Evolutionary conservation across 768 basidiomycete genomes (phyloP), one percentile per base, ranked within the genome.

Genomic region (Tephrocybe sp.): DNA sequence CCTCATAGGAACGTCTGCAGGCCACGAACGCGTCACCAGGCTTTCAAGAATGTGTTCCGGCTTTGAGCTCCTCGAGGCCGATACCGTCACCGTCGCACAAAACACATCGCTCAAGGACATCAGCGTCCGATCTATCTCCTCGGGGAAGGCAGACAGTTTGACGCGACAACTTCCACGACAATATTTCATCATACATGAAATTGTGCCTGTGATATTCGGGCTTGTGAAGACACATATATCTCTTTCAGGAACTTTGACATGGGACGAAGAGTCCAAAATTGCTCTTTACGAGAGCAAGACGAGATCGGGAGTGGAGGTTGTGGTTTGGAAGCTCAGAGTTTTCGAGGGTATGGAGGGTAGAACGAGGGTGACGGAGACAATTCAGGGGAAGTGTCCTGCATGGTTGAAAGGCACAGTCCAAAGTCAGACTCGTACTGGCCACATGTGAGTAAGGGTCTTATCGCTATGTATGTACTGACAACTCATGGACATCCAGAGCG

Each of bases 1-100:
- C 2, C 58, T 55, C 7, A 49, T 74, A 11, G 67, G 61, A 22
- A 69, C 64, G 2, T 41, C 56, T 24, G 53, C 54, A 40, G 69
- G 66, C 16, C 67, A 69, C 51, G 68, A 69, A 48, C 60, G 63
- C 27, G 64, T 69, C 7, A 66, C 64, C 38, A 58, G 61, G 12
- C 57, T 70, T 13, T 65, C 61, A n/a, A 40, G 47, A 24, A 45
- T 70, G 4, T 68, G 68, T 49, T 55, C 64, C n/a, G 56, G 51
- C 5, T 54, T 67, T 46, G 61, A 67, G 16, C 52, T 69, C 15
- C 49, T 56, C 28, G 47, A 67, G 6, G 38, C 40, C 36, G 68
- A 71, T 36, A 52, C 48, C 13, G 45, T 71, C 15, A 25, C 50
- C 21, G 30, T 67, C 1, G 51, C 54, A 9, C 28, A 45, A 3